Evolutionary conservation across 768 basidiomycete genomes (phyloP), one percentile per base, ranked within the genome.

Genomic region (Calvatia gigantea): DNA sequence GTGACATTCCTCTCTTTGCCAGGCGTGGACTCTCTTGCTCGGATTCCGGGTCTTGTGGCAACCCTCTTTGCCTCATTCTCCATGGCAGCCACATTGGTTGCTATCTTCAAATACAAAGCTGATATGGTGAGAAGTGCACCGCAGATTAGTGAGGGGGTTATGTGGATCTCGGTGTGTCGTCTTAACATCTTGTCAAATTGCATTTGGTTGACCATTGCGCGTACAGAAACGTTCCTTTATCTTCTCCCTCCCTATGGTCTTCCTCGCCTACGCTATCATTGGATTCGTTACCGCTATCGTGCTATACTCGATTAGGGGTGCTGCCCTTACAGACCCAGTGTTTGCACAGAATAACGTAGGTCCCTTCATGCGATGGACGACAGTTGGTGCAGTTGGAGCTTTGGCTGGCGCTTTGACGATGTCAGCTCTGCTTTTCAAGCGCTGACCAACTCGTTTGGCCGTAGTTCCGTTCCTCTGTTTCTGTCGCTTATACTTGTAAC

Each of bases 1-100:
- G 86, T 91, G 54, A 91, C 89, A 25, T 85, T 91, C 71, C 79
- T 93, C 65, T 82, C 87, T 48, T 77, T 93, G 51, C 89, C 91
- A 62, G 87, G 85, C 35, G 61, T 93, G 68, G 85, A 86, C 67
- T 78, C 73, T 56, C 59, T 85, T 58, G 72, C 85, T 54, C 80
- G 89, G 54, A 74, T 84, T 45, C 80, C 84, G 21, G 85, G 83
- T 29, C 77, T 92, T 61, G 73, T 89, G 12, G 83, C 87, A 29
- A 80, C 87, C 49, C 70, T 86, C 56, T 84, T 86, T 65, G 84
- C 90, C 6, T 77, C 83, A 0, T 77, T 83, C 58, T 84, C 86
- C 60, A 84, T 92, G 77, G 74, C 80, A 32, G 79, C 87, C 2
- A 83, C 85, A 15, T 78, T 89, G 27, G 73, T 86, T 41, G 84